Conservation (phyloP, 495 filamentous ascomycete species). For the Aspergillus nidulans region DNA sequence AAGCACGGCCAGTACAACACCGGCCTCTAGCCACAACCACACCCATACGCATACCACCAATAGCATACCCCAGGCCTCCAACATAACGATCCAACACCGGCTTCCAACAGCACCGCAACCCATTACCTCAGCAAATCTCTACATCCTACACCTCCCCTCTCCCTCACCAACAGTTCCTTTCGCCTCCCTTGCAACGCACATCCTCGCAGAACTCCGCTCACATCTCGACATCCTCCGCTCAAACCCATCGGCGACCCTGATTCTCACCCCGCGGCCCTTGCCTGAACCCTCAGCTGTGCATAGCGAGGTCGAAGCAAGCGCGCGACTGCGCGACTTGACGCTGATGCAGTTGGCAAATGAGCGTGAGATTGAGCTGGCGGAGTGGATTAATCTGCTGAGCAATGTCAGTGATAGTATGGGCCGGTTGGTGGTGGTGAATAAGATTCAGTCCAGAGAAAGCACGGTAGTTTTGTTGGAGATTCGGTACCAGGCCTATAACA, state of each 20-base stretch:
- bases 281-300: constrained; percentile 19
- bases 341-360: constrained; percentile 27
- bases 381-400: constrained; percentile 21
- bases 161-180: constrained; percentile 8
- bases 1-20: not conserved
- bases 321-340: constrained; percentile 25
- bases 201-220: constrained; percentile 16
- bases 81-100: constrained; percentile 21
- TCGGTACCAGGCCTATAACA: constrained; percentile 21
- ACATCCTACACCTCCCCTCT: constrained; percentile 26
- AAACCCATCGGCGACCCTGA: constrained; percentile 14
- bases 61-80: not conserved
- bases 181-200: constrained; percentile 6
- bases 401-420: constrained; percentile 23
- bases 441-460: constrained; percentile 16
- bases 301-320: constrained; percentile 16
- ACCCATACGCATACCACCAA: not conserved
- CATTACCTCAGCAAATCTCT: constrained; percentile 21
- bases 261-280: constrained; percentile 18
- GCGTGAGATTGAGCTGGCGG: constrained; percentile 17
- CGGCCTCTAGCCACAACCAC: not conserved
- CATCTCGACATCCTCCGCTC: constrained; percentile 20
- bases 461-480: constrained; percentile 20
- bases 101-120: constrained; percentile 19
- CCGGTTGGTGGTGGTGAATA: constrained; percentile 26